These are phyloP conservation scores for Stagonosporopsis rhizophila DNA, from an alignment of 2,329 filamentous ascomycete genomes.

Conservation along the genomic window DNA sequence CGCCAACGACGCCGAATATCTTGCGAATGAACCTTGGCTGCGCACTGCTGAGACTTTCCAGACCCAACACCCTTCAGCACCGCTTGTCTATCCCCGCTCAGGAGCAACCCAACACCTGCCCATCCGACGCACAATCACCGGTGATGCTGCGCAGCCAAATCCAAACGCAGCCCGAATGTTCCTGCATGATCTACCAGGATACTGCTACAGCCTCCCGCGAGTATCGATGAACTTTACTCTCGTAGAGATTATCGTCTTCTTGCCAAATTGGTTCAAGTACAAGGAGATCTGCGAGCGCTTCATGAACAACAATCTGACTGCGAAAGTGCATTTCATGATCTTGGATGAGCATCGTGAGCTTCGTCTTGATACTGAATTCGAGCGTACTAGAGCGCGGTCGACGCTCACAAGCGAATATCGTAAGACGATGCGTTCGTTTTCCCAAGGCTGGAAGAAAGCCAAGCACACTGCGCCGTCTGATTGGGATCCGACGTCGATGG, in stretches of 20 bases:
- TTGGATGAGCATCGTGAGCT: constrained; percentile 22
- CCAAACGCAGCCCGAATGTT: constrained; percentile 6
- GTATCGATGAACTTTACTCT: constrained; percentile 26
- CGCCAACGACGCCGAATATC: not conserved
- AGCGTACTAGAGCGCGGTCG: constrained; percentile 19
- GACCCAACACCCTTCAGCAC: not conserved
- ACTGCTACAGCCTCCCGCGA: constrained; percentile 19
- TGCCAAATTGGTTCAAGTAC: constrained; percentile 30
- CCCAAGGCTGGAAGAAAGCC: constrained; percentile 18
- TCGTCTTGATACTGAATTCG: not conserved
- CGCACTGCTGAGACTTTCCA: not conserved
- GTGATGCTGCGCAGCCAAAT: not conserved
- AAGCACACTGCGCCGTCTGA: constrained; percentile 8
- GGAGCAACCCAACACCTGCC: constrained; percentile 7
- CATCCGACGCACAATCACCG: constrained; percentile 12
- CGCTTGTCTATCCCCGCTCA: not conserved
- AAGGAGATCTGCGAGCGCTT: constrained; percentile 17
- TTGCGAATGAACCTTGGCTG: not conserved
- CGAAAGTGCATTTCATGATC: constrained; percentile 24
- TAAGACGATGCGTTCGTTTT: constrained; percentile 21
- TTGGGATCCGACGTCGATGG: constrained; percentile 16
- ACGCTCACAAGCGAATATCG: constrained; percentile 26
- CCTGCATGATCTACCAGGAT: constrained; percentile 11
- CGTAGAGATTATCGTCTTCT: constrained; percentile 25
- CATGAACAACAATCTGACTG: constrained; percentile 25